Conservation (phyloP, 306 rosid genomes). For the Potentilla sterilis region DNA sequence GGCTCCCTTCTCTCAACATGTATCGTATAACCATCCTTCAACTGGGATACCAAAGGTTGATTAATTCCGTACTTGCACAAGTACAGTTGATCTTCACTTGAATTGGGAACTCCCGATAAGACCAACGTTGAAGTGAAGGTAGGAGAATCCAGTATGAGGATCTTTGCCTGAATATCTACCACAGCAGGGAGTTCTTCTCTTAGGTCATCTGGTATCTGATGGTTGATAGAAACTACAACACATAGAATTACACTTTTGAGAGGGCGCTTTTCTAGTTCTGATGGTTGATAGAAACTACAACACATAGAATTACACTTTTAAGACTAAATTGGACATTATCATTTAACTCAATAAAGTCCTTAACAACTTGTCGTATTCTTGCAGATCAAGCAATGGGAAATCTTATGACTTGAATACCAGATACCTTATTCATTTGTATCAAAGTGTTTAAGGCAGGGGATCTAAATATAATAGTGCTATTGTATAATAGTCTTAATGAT, state of each 20-base stretch:
- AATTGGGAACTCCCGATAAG: constrained; percentile 46
- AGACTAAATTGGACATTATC: too few species aligned
- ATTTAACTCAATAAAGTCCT: too few species aligned
- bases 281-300: constrained; percentile 47
- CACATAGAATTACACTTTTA: background rate
- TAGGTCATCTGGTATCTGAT: constrained; percentile 17
- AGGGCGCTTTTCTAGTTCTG: too few species aligned
- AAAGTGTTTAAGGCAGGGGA: too few species aligned
- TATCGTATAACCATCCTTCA: constrained; percentile 44
- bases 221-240: constrained; percentile 48
- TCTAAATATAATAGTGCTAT: too few species aligned
- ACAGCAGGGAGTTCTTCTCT: constrained; percentile 24
- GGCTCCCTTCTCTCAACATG: constrained; percentile 30
- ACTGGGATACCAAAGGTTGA: constrained; percentile 22
- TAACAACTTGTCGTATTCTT: too few species aligned
- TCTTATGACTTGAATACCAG: too few species aligned
- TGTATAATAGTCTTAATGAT: too few species aligned
- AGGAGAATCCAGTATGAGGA: constrained; percentile 34
- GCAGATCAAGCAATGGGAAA: too few species aligned
- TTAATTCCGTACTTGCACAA: constrained; percentile 35
- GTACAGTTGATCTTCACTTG: constrained; percentile 44
- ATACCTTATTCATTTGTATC: too few species aligned
- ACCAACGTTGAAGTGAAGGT: constrained; percentile 19
- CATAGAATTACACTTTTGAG: background rate
- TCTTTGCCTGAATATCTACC: constrained; percentile 39